Conservation (phyloP, 164 flowering plant species). For the Brasenia schreberi region DNA sequence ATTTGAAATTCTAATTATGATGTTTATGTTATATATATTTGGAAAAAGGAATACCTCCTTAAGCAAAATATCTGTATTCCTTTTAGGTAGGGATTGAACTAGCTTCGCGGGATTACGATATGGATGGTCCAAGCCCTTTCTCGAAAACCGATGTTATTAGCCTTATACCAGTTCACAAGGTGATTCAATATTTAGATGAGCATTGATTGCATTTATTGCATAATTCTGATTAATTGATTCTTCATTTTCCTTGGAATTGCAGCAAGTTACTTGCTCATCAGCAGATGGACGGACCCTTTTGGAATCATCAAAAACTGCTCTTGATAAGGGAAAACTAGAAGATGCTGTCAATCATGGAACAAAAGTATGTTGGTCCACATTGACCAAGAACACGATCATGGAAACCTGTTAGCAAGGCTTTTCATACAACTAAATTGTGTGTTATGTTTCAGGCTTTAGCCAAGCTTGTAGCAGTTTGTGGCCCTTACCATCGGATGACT, state of each 20-base stretch:
- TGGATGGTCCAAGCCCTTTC: constrained; percentile 87
- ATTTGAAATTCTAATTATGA: too few species aligned
- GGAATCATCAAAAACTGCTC: constrained; percentile 94
- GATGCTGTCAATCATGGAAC: constrained; percentile 96
- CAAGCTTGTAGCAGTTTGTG: constrained; percentile 94
- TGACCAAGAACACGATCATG: too few species aligned
- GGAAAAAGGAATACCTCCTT: too few species aligned
- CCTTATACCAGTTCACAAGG: constrained; percentile 95
- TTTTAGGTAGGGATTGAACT: constrained; percentile 86
- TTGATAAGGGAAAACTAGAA: constrained; percentile 99
- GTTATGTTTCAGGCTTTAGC: constrained; percentile 99
- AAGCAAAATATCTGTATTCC: not conserved
- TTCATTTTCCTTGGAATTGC: constrained; percentile 18
- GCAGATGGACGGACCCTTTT: constrained; percentile 97
- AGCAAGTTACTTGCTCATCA: constrained; percentile 99
- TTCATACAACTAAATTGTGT: too few species aligned
- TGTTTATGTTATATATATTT: too few species aligned
- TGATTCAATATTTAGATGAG: constrained; percentile 40
- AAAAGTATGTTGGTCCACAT: constrained; percentile 42
- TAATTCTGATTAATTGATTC: not conserved
- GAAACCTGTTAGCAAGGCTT: too few species aligned
- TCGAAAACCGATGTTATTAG: constrained; percentile 61
- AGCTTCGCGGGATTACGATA: constrained; percentile 89
- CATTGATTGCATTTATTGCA: not conserved
- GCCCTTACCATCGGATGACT: constrained; percentile 98